Evolutionary conservation across 768 basidiomycete genomes (phyloP).

Genomic region (Paxillus rubicundulus): DNA sequence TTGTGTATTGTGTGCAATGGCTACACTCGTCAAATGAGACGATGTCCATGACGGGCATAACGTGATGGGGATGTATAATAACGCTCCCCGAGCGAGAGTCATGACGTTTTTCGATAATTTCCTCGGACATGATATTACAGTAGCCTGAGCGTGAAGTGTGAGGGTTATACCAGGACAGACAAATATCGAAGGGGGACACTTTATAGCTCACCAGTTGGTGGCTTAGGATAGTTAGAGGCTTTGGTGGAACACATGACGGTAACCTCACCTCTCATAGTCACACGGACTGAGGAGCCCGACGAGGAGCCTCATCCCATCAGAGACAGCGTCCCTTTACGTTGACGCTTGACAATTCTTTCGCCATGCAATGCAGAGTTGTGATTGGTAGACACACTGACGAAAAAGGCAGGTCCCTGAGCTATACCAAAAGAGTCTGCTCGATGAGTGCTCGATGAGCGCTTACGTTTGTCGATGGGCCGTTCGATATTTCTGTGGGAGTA

Average conservation of each 20-base stretch:
- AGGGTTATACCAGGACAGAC: background rate
- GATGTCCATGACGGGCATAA: background rate
- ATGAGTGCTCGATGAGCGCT: too few relatives aligned
- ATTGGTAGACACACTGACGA: too few relatives aligned
- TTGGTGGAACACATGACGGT: background rate
- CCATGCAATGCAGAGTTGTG: too few relatives aligned
- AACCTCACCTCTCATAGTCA: background rate
- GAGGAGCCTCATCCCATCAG: too few relatives aligned
- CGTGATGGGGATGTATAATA: background rate
- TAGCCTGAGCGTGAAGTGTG: background rate
- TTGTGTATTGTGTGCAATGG: conserved; percentile 33
- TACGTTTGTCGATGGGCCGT: too few relatives aligned
- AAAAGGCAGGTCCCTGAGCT: too few relatives aligned
- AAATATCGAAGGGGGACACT: background rate
- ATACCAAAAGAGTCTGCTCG: too few relatives aligned
- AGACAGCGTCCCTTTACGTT: too few relatives aligned
- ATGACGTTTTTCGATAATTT: background rate
- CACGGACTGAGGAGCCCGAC: background rate
- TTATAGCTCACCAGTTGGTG: conserved; percentile 1
- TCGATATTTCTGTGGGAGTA: too few relatives aligned
- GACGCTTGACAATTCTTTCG: too few relatives aligned
- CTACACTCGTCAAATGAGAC: background rate
- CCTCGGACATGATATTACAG: background rate
- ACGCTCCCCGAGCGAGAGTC: background rate
- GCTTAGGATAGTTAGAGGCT: background rate